Evolutionary conservation across 2,329 filamentous ascomycete species (phyloP).

Genomic region (Talaromyces verruculosus): DNA sequence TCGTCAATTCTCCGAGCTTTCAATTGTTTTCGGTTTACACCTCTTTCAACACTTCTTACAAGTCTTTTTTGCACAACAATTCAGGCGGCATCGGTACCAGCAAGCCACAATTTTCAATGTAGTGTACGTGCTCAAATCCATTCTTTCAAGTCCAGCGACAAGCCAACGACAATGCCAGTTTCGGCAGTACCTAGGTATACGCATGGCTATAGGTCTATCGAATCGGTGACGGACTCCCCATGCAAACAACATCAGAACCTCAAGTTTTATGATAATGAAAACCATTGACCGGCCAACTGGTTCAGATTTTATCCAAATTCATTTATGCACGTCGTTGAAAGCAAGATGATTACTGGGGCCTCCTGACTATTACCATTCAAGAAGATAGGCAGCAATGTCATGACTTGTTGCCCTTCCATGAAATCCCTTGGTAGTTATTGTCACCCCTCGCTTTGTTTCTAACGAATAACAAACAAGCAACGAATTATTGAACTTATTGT

Average conservation of each 20-base stretch:
- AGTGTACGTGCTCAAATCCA: not conserved
- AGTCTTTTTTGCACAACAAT: not conserved
- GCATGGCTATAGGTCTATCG: no score
- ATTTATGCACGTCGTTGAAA: not conserved
- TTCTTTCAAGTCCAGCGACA: not conserved
- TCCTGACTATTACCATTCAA: not conserved
- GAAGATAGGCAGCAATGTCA: not conserved
- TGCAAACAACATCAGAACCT: not conserved
- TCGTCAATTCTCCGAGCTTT: not conserved
- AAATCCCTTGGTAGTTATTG: not conserved
- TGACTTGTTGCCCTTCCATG: not conserved
- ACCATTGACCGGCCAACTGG: no score
- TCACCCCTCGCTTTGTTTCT: not conserved
- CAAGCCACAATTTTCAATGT: not conserved
- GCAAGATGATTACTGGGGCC: not conserved
- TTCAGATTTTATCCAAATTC: no score
- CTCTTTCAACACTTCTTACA: not conserved
- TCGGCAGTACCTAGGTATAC: no score
- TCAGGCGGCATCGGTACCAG: not conserved
- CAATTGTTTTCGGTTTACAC: not conserved
- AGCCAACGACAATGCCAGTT: not conserved
- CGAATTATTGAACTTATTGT: not conserved
- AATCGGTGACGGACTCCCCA: not conserved
- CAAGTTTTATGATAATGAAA: no score
- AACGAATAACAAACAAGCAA: not conserved